Evolutionary conservation across 1,284 basidiomycete species (phyloP), one percentile per base, ranked within the genome.

Genomic region (Sporisorium reilianum): DNA sequence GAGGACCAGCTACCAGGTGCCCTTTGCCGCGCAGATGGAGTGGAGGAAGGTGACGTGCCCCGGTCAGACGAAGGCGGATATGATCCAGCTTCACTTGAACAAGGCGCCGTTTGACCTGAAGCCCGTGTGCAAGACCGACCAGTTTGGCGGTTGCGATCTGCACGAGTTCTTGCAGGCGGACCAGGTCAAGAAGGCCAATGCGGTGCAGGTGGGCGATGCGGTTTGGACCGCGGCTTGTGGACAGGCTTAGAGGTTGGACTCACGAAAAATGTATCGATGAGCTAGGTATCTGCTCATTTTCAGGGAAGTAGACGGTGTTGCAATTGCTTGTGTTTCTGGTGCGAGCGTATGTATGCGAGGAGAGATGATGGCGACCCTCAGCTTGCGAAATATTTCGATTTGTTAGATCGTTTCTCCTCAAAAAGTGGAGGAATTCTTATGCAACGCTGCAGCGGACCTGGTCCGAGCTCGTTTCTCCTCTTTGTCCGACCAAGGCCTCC

Each of bases 81-180:
- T 88, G 77, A 81, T 88, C 42, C 86, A 88, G 46, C 82, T 88
- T 12, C 59, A 87, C 54, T 84, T 88, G 41, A 88, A 88, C 77
- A 86, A 86, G 59, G 80, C 85, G 55, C 86, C 86, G 14, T 83
- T 87, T 18, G 68, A 71, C 36, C 14, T 71, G 30, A 20, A 38
- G 20, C 10, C 23, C 5, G 5, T 71, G 11, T 71, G 68, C 45
- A 56, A 60, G 49, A 53, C 42, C 11, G 66, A 69, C 22, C 9
- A n/a, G 23, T 64, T 48, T 34, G 66, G 61, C 16, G 66, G 61
- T 6, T 69, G 66, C 26, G 25, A 12, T 20, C 18, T 69, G 53
- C 20, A 53, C 2, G 66, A 69, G 1, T 64, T 64, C 14, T 32
- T 69, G 23, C 5, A 28, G 0, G 40, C 44, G 10, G 56, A 59